These are phyloP conservation scores for Auriscalpium orientale DNA, from an alignment of 768 basidiomycete genomes.

Conservation along the genomic window DNA sequence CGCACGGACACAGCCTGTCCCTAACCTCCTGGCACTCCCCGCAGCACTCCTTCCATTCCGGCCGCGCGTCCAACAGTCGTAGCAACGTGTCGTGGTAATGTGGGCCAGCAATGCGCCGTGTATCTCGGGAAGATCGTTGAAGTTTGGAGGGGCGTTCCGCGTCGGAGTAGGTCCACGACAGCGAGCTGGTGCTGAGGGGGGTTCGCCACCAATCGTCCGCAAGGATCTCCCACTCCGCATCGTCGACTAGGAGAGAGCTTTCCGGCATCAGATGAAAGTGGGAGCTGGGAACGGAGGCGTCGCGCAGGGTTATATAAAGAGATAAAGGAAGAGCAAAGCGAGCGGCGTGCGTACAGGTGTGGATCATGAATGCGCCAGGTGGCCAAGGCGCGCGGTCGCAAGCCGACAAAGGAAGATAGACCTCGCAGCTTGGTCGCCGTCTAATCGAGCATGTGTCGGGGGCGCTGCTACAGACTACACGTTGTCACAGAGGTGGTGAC, in stretches of 20 bases:
- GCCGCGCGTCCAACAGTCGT: background rate
- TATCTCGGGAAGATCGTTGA: too few relatives aligned
- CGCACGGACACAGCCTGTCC: conserved; percentile 1
- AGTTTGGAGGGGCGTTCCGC: too few relatives aligned
- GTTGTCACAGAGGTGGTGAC: too few relatives aligned
- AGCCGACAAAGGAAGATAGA: background rate
- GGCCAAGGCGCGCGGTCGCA: background rate
- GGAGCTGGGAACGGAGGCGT: background rate
- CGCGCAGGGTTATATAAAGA: background rate
- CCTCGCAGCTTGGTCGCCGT: background rate
- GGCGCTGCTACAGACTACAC: background rate
- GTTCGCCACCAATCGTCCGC: conserved; percentile 15
- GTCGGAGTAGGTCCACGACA: background rate
- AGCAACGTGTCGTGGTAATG: conserved; percentile 5
- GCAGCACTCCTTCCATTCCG: conserved; percentile 5
- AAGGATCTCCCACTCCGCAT: conserved; percentile 15
- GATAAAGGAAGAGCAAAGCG: background rate
- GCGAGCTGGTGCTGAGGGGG: conserved; percentile 2
- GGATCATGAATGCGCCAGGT: background rate
- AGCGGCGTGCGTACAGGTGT: background rate
- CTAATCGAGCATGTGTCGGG: background rate
- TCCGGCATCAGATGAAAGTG: conserved; percentile 6
- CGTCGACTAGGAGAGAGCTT: conserved; percentile 6
- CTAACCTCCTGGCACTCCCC: conserved; percentile 8
- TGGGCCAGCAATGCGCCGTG: background rate